Evolutionary conservation across 169 alveolate genomes (phyloP).

Genomic region (Prorocentrum cordatum): DNA sequence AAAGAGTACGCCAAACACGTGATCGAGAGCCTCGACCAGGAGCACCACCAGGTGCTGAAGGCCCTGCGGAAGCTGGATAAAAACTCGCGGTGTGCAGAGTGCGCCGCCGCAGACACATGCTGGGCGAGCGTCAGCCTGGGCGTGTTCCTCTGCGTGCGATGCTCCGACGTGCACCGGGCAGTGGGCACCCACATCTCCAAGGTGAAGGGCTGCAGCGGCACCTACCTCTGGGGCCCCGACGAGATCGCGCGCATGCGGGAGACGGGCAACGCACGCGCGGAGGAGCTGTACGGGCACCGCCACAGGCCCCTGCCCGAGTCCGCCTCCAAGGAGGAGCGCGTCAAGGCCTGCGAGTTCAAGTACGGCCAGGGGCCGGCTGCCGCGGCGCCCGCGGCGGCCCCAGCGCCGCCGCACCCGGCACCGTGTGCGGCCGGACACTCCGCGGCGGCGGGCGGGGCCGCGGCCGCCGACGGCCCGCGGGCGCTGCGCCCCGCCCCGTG

Average conservation of each 20-base stretch:
- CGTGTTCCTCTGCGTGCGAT: not conserved
- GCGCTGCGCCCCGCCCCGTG: no score
- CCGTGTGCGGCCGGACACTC: no score
- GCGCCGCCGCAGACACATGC: not conserved
- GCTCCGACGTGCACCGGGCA: not conserved
- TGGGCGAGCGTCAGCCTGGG: not conserved
- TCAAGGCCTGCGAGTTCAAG: no score
- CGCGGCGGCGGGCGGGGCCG: no score
- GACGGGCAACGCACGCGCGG: not conserved
- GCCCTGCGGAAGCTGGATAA: not conserved
- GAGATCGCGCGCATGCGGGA: not conserved
- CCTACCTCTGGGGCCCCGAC: constrained; percentile 8
- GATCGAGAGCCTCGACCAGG: not conserved
- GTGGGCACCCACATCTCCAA: not conserved
- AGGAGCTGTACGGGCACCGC: no score
- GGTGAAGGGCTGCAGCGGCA: not conserved
- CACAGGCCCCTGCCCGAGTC: no score
- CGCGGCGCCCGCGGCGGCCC: no score
- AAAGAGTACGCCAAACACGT: not conserved
- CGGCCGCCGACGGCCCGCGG: no score
- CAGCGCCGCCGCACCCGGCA: no score
- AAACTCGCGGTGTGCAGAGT: not conserved
- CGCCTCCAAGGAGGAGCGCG: no score
- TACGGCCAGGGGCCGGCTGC: no score
- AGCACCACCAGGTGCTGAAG: not conserved